Evolutionary conservation across 495 filamentous ascomycete genomes (phyloP).

Genomic region (Podospora pseudocomata): DNA sequence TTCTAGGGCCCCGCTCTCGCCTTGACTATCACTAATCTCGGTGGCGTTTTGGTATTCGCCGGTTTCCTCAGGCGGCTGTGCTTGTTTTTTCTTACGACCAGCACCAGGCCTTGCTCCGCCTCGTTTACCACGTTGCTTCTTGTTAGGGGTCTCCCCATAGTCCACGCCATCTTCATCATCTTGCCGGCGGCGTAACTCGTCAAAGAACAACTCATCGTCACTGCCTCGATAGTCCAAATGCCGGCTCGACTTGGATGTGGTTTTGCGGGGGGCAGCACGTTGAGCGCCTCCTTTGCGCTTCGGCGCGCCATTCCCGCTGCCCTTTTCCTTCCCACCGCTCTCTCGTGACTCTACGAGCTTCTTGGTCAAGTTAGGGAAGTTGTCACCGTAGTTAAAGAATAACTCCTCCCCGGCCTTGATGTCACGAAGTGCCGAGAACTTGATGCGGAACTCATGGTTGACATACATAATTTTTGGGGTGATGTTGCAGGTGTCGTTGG

Average conservation of each 20-base stretch:
- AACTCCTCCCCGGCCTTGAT: constrained; percentile 64
- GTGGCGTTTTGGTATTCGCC: constrained; percentile 5
- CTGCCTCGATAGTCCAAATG: constrained; percentile 18
- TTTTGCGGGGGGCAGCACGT: constrained; percentile 24
- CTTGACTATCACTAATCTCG: constrained; percentile 27
- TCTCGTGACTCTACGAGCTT: constrained; percentile 45
- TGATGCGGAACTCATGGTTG: constrained; percentile 64
- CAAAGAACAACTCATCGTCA: constrained; percentile 13
- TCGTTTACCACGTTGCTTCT: constrained; percentile 23
- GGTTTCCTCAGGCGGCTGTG: not conserved
- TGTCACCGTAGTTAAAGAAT: constrained; percentile 65
- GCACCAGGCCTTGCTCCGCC: constrained; percentile 32
- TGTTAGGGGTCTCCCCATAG: constrained; percentile 11
- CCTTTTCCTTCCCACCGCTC: constrained; percentile 15
- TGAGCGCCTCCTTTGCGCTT: constrained; percentile 25
- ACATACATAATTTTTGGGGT: constrained; percentile 59
- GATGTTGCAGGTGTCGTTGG: constrained; percentile 48
- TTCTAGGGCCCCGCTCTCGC: constrained; percentile 6
- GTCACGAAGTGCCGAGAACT: constrained; percentile 57
- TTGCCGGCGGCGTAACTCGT: not conserved
- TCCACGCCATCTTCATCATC: constrained; percentile 30
- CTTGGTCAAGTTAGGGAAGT: constrained; percentile 49
- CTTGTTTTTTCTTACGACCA: constrained; percentile 30
- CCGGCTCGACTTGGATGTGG: constrained; percentile 20
- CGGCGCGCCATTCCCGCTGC: not conserved